These are phyloP conservation scores for Diaporthe helianthi DNA, from an alignment of 2,329 filamentous ascomycete species.

Conservation along the genomic window DNA sequence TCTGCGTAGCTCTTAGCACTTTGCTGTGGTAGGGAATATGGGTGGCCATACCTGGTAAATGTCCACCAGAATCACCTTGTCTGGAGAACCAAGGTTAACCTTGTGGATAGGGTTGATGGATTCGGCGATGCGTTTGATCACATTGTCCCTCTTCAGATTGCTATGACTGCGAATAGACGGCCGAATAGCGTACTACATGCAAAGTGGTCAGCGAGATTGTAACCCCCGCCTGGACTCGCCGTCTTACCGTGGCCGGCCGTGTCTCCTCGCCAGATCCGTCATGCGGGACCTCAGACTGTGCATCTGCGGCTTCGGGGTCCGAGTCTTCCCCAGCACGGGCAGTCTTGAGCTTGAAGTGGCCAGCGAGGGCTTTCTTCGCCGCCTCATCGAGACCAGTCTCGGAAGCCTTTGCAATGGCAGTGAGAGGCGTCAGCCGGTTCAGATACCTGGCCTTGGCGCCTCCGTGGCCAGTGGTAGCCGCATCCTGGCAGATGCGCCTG, in stretches of 20 bases:
- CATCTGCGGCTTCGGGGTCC: slow-evolving; percentile 35
- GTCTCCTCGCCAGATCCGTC: slow-evolving; percentile 27
- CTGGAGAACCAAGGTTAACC: slow-evolving; percentile 78
- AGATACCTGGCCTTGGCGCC: slow-evolving; percentile 60
- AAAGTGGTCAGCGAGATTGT: slow-evolving; percentile 2
- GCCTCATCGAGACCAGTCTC: slow-evolving; percentile 72
- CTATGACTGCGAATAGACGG: slow-evolving; percentile 78
- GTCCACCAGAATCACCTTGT: slow-evolving; percentile 81
- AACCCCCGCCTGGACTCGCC: background rate
- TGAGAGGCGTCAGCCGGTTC: slow-evolving; percentile 63
- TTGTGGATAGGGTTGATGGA: slow-evolving; percentile 72
- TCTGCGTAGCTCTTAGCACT: slow-evolving; percentile 52
- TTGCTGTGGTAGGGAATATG: background rate
- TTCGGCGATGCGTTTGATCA: slow-evolving; percentile 75
- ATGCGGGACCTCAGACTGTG: slow-evolving; percentile 31
- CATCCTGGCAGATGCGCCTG: slow-evolving; percentile 61
- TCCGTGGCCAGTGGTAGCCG: slow-evolving; percentile 17
- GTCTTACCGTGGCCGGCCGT: slow-evolving; percentile 24
- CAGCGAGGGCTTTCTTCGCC: slow-evolving; percentile 66
- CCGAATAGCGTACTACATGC: slow-evolving; percentile 78
- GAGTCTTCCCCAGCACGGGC: slow-evolving; percentile 50
- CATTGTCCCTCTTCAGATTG: slow-evolving; percentile 68
- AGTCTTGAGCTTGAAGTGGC: slow-evolving; percentile 63
- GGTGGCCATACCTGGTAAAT: slow-evolving; percentile 71
- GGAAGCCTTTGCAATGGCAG: slow-evolving; percentile 67